phyloP scores from a whole-genome alignment of 495 filamentous ascomycete genomes.

The Talaromyces stipitatus region DNA sequence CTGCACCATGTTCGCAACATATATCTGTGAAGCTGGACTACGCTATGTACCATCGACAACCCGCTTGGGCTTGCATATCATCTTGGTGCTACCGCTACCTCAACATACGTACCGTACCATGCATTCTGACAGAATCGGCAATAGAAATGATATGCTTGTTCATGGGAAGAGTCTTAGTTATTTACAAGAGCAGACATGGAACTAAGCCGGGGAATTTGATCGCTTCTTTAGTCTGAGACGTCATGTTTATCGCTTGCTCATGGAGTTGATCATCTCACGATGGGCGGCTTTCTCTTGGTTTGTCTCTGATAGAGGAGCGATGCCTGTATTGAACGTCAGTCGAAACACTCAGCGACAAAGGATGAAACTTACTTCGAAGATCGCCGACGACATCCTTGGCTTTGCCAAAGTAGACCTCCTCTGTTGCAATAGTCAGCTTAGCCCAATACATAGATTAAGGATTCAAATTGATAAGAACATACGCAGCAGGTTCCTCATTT shows the following conservation, averaged over 20 bases:
- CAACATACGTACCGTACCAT: not conserved
- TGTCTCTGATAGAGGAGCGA: conserved; percentile 74
- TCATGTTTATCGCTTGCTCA: conserved; percentile 22
- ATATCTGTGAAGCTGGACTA: too few relatives aligned
- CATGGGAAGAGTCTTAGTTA: not conserved
- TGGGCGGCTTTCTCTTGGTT: conserved; percentile 82
- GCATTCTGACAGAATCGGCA: not conserved
- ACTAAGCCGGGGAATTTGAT: not conserved
- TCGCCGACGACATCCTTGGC: conserved; percentile 99
- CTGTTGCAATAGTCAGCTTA: conserved; percentile 18
- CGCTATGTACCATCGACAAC: not conserved
- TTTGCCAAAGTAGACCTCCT: conserved; percentile 99
- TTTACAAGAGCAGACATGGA: not conserved
- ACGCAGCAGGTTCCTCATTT: conserved; percentile 97
- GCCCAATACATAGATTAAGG: not conserved
- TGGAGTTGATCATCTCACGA: conserved; percentile 70
- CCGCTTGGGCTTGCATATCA: not conserved
- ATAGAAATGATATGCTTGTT: not conserved
- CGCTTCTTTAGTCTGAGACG: not conserved
- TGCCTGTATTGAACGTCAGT: conserved; percentile 34
- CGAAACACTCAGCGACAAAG: not conserved
- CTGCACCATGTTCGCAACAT: too few relatives aligned
- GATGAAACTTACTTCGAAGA: conserved; percentile 62
- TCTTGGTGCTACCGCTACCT: not conserved
- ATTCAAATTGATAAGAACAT: conserved; percentile 16